These are phyloP conservation scores for Beta macrorhiza DNA, from an alignment of 179 eudicot genomes.

Conservation along the genomic window DNA sequence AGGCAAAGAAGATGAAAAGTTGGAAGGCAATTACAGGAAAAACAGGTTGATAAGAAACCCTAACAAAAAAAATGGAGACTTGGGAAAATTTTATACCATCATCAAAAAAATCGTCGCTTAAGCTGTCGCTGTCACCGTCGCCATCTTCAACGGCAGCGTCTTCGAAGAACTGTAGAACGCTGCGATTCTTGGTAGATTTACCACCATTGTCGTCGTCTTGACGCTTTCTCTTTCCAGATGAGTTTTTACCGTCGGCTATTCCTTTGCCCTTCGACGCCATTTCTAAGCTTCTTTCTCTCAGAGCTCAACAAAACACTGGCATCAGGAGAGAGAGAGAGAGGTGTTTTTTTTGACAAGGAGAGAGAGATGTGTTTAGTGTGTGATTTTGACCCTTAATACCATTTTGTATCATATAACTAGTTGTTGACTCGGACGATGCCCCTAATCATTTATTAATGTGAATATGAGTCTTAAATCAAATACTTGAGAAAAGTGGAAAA, in stretches of 20 bases:
- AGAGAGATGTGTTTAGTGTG: no score
- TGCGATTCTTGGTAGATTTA: constrained; percentile 47
- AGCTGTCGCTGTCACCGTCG: constrained; percentile 31
- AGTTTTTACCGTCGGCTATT: constrained; percentile 34
- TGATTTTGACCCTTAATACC: no score
- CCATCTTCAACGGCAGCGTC: constrained; percentile 61
- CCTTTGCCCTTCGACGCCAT: constrained; percentile 68
- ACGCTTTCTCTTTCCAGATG: constrained; percentile 42
- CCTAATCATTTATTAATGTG: no score
- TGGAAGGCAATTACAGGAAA: background rate
- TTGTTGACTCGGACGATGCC: no score
- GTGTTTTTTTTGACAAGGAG: no score
- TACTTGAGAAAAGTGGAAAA: no score
- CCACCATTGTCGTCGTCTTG: constrained; percentile 35
- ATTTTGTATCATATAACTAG: no score
- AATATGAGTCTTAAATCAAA: no score
- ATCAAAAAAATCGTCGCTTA: constrained; percentile 29
- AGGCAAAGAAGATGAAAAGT: background rate
- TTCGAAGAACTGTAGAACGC: constrained; percentile 68
- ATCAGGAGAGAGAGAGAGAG: background rate
- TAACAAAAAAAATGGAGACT: background rate
- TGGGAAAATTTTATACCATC: constrained; percentile 23
- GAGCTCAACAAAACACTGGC: background rate
- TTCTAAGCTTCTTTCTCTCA: constrained; percentile 17
- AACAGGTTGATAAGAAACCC: background rate